Conservation (phyloP, 345 rosid genomes). For the Salix udensis region DNA sequence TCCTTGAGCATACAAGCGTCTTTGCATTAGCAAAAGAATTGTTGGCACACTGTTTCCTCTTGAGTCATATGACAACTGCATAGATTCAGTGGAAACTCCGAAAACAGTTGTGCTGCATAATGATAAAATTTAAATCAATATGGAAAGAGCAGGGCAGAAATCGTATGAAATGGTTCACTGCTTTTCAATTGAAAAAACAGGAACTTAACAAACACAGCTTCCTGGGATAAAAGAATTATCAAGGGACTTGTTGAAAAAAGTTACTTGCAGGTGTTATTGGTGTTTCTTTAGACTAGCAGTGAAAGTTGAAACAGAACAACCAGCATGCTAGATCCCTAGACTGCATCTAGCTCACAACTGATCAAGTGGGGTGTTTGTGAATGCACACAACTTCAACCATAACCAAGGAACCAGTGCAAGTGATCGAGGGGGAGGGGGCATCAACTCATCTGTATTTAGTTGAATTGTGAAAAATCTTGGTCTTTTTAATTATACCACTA, state of each 20-base stretch:
- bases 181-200: background rate
- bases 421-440: background rate
- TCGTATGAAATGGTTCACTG: background rate
- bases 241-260: background rate
- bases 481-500: background rate
- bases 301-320: background rate
- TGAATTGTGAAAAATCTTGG: background rate
- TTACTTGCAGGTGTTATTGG: background rate
- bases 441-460: background rate
- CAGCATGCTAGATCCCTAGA: background rate
- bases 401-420: background rate
- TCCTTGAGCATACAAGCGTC: conserved; percentile 24
- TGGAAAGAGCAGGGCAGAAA: background rate
- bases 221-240: background rate
- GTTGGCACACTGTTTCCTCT: conserved; percentile 35
- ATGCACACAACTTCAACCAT: background rate
- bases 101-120: conserved; percentile 32
- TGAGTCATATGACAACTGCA: conserved; percentile 34
- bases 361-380: background rate
- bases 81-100: conserved; percentile 39
- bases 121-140: background rate
- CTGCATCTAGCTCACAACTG: background rate
- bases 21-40: conserved; percentile 33
- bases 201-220: background rate
- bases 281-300: background rate